Conservation (phyloP, 805 yeast species). For the Scheffersomyces stipitis region DNA sequence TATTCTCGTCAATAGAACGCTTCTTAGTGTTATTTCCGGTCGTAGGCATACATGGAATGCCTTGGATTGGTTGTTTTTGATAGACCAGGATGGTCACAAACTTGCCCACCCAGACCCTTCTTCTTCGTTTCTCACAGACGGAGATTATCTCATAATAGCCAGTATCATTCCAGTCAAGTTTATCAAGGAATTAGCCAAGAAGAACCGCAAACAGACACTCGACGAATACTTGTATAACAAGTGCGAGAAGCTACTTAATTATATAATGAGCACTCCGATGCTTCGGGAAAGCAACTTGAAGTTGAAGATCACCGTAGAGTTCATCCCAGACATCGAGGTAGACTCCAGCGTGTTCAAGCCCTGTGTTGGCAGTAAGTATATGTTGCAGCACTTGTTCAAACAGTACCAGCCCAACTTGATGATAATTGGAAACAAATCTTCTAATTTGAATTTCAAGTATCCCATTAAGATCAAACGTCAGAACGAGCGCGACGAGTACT, state of each 20-base stretch:
- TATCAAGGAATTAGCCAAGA: conserved; percentile 12
- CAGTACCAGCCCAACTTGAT: conserved; percentile 44
- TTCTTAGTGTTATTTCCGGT: conserved; percentile 39
- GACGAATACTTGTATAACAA: conserved; percentile 19
- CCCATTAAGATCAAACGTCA: conserved; percentile 27
- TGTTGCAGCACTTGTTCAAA: conserved; percentile 34
- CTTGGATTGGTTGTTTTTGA: conserved; percentile 36
- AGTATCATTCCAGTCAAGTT: conserved; percentile 30
- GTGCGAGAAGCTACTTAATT: conserved; percentile 20
- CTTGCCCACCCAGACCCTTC: conserved; percentile 8
- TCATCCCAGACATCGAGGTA: conserved; percentile 24
- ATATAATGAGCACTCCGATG: conserved; percentile 13
- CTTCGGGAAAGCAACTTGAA: conserved; percentile 12
- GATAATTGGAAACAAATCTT: conserved; percentile 37
- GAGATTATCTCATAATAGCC: conserved; percentile 39
- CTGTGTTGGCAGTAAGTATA: conserved; percentile 30
- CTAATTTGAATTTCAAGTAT: conserved; percentile 43
- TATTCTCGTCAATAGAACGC: conserved; percentile 24
- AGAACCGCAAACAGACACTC: conserved; percentile 5
- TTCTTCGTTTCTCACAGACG: conserved; percentile 29
- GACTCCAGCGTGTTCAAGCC: conserved; percentile 1
- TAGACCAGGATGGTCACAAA: conserved; percentile 8
- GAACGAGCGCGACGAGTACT: conserved; percentile 22
- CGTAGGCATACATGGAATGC: conserved; percentile 46
- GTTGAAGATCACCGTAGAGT: conserved; percentile 41